Evolutionary conservation across 441 rosid genomes (phyloP), one percentile per base, ranked within the genome.

Genomic region (Arabidopsis hybrid): DNA sequence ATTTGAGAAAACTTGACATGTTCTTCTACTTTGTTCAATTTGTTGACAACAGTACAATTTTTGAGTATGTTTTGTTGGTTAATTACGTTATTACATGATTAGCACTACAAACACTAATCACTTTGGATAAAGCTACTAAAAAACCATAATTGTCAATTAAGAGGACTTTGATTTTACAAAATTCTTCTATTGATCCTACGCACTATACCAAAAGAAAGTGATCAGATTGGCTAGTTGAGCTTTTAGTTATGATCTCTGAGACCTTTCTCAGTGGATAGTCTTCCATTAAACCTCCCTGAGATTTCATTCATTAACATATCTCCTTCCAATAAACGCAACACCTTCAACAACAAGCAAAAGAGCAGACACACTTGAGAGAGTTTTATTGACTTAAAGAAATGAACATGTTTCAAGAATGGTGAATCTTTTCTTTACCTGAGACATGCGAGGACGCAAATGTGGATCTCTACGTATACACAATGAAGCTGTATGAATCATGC

Each of bases 401-500:
- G 47, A 18, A 16, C 8, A 11, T 39, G 65, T 39, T 78, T 31
- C 43, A 60, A n/a, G 35, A 60, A 60, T 12, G 8, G 39, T 63
- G 50, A 7, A 6, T 0, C 26, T 31, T 18, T 49, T 31, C 52
- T 75, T 60, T 43, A 93, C 99, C 97, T 95, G 97, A 78, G 98
- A 91, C 93, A 95, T 88, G 8, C 99, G 98, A 58, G 98, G 97
- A 87, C 99, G 87, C 56, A 84, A 79, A 34, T 80, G 86, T 63
- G 99, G 99, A 78, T 95, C 97, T 66, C 93, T 85, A 13, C 93
- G 82, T 67, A 91, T 88, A 81, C 99, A 95, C 38, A 90, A 77
- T 0, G 97, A 93, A 76, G 98, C 98, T 65, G 97, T 93, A 11
- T 89, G 91, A 77, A 95, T 87, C 98, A 95, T 95, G 75, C 94